Evolutionary conservation across 1,284 basidiomycete species (phyloP).

Genomic region (Meira nashicola): DNA sequence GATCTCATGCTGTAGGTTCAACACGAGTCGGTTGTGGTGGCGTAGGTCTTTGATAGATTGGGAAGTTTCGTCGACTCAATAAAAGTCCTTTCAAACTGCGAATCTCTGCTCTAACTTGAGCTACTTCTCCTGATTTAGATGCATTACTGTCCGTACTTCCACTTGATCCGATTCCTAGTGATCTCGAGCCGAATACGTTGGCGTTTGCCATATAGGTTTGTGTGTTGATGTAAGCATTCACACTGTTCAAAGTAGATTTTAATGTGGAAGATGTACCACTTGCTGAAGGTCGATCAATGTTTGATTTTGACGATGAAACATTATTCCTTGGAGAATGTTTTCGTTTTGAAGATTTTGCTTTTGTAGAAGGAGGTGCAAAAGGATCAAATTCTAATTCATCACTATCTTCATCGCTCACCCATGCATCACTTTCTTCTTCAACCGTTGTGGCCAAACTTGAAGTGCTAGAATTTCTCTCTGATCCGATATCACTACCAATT

Average conservation of each 20-base stretch:
- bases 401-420: constrained; percentile 25
- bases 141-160: background rate
- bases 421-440: constrained; percentile 22
- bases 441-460: constrained; percentile 18
- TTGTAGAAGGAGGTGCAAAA: constrained; percentile 23
- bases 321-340: constrained; percentile 4
- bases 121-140: constrained; percentile 23
- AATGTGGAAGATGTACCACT: constrained; percentile 5
- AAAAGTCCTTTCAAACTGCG: constrained; percentile 46
- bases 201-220: constrained; percentile 4
- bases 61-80: constrained; percentile 22
- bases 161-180: background rate
- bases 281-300: constrained; percentile 23
- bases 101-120: constrained; percentile 48
- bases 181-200: background rate
- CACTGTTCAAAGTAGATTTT: constrained; percentile 7
- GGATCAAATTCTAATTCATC: constrained; percentile 41
- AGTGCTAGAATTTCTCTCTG: background rate
- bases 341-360: background rate
- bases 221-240: constrained; percentile 15
- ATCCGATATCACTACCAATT: background rate
- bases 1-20: background rate
- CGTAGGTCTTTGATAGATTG: constrained; percentile 1
- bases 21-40: background rate
- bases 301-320: constrained; percentile 7